These are phyloP conservation scores for Suillus spraguei DNA, from an alignment of 768 basidiomycete species.

Conservation along the genomic window DNA sequence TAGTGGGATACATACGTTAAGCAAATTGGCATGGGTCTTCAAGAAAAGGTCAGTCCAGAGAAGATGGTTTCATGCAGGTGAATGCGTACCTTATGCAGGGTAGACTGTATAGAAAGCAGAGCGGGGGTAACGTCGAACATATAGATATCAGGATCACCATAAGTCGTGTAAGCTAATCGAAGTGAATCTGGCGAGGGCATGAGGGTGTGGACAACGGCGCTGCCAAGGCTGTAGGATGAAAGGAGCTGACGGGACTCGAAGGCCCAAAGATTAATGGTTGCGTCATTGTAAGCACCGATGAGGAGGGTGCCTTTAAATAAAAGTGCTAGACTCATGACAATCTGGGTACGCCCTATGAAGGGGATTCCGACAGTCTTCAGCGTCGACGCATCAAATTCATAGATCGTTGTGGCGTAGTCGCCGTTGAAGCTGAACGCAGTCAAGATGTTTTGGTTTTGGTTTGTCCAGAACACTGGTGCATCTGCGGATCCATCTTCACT, in stretches of 20 bases:
- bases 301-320: background rate
- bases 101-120: too few species aligned
- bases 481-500: background rate
- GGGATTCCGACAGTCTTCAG: background rate
- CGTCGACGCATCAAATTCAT: background rate
- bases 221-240: too few species aligned
- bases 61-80: too few species aligned
- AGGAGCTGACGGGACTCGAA: background rate
- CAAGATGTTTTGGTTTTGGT: background rate
- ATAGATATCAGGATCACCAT: too few species aligned
- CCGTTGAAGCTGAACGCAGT: background rate
- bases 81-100: too few species aligned
- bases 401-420: background rate
- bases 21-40: too few species aligned
- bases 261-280: background rate
- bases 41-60: too few species aligned
- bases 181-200: too few species aligned
- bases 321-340: background rate
- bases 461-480: background rate
- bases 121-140: too few species aligned
- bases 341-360: background rate
- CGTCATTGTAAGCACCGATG: background rate
- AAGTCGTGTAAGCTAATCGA: too few species aligned
- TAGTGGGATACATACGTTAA: too few species aligned
- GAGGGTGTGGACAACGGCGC: too few species aligned